Base-by-base conservation (phyloP, 208 protist genomes). In the Trypanosoma scelopori region DNA sequence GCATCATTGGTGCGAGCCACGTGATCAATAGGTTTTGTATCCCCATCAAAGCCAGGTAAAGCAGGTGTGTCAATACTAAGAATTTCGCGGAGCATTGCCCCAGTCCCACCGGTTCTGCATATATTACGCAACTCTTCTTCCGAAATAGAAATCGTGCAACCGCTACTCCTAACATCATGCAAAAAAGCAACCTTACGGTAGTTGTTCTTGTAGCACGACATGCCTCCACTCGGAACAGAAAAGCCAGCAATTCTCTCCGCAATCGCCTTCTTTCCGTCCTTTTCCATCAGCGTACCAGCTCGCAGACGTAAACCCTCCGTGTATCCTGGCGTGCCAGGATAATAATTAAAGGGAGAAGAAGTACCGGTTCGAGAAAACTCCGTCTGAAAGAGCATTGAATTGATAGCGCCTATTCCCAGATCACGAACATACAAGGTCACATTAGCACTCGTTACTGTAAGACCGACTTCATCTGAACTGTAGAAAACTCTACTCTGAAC, bases 1-100 rank as follows among this genome's bases (percentile, higher is more conserved):
- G 85, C 88, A 56, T 91, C 88, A 65, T 77, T 89, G n/a, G 88
- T 91, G 30, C 61, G 62, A 7, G 77, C 88, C 27, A 94, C 51
- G 55, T 81, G 53, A 62, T 82, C 57, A 37, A 89, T 76, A 12
- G 69, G 57, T 23, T 30, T 62, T 50, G n/a, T 60, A 69, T 18
- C 50, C 16, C 0, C 42, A 64, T 58, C 48, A 41, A 56, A 71
- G 18, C 5, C 32, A 37, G 37, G 25, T 20, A 48, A 55, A 46
- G 6, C 4, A 25, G 27, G 20, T 60, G 25, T 23, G 42, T 49
- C 71, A 12, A 45, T 57, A 22, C 78, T 78, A 25, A 93, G 52
- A 25, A 87, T 48, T 27, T 23, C 35, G 0, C 66, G 27, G 18
- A 91, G 62, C 1, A 84, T 20, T n/a, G 20, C 42, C 15, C 55